Conservation (phyloP, 306 rosid genomes). For the Vicia villosa region DNA sequence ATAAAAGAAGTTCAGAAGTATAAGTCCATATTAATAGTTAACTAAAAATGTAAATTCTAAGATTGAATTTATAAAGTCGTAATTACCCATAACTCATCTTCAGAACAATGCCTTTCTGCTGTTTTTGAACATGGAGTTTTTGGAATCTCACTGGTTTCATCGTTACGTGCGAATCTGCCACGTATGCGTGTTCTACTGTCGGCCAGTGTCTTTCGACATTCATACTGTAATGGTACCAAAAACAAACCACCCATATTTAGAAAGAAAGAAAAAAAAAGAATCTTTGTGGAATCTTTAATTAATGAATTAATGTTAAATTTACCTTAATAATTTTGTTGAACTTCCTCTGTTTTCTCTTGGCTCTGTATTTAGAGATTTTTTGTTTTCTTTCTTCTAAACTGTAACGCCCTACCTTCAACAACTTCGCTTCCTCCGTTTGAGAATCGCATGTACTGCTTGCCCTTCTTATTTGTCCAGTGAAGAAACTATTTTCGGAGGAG, state of each 20-base stretch:
- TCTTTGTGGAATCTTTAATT: too few species aligned
- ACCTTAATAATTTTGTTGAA: slow-evolving; percentile 95
- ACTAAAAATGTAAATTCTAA: not conserved
- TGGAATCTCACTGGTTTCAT: slow-evolving; percentile 56
- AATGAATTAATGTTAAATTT: not conserved
- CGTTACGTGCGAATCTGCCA: slow-evolving; percentile 94
- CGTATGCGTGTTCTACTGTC: slow-evolving; percentile 95
- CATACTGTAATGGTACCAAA: slow-evolving; percentile 49
- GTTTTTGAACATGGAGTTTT: slow-evolving; percentile 59
- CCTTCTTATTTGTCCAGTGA: slow-evolving; percentile 56
- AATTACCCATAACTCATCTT: slow-evolving; percentile 74
- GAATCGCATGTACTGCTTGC: slow-evolving; percentile 77
- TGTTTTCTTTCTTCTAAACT: slow-evolving; percentile 82
- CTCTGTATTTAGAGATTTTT: slow-evolving; percentile 85
- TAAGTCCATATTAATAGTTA: not conserved
- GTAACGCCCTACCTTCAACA: slow-evolving; percentile 73
- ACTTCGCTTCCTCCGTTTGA: slow-evolving; percentile 53
- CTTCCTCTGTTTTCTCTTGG: slow-evolving; percentile 86
- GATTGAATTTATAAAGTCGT: not conserved
- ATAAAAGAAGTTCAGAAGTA: not conserved
- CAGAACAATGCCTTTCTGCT: slow-evolving; percentile 73
- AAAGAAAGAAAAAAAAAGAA: too few species aligned
- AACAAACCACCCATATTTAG: too few species aligned
- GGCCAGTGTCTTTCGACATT: slow-evolving; percentile 93
- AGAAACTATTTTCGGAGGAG: slow-evolving; percentile 51